Evolutionary conservation across 768 basidiomycete genomes (phyloP).

Genomic region (Phylloporus sp.): DNA sequence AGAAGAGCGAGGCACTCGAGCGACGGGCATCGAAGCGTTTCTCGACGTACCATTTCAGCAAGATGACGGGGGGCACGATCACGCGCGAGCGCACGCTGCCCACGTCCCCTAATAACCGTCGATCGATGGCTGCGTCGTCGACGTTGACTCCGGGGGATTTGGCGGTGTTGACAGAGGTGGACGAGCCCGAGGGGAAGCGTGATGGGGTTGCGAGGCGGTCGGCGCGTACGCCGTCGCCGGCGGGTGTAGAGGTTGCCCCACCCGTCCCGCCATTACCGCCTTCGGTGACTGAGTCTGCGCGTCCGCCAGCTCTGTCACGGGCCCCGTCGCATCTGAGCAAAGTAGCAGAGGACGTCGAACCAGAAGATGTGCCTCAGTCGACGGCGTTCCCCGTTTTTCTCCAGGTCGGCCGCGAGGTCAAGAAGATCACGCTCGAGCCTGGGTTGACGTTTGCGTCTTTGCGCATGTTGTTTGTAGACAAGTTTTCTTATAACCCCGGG

Average conservation of each 20-base stretch:
- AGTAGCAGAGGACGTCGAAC: conserved; percentile 17
- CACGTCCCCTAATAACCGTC: conserved; percentile 56
- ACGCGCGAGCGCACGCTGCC: conserved; percentile 45
- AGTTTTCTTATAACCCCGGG: conserved; percentile 90
- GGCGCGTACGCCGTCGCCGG: conserved; percentile 34
- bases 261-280: conserved; percentile 49
- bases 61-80: conserved; percentile 67
- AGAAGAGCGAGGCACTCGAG: conserved; percentile 80
- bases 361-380: conserved; percentile 14
- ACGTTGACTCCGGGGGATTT: conserved; percentile 67
- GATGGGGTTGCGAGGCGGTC: conserved; percentile 24
- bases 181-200: conserved; percentile 37
- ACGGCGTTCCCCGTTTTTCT: conserved; percentile 69
- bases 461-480: conserved; percentile 87
- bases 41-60: conserved; percentile 89
- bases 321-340: conserved; percentile 10
- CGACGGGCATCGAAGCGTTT: conserved; percentile 94
- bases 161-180: conserved; percentile 68
- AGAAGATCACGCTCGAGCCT: conserved; percentile 72
- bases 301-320: conserved; percentile 7
- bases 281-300: conserved; percentile 38
- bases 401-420: conserved; percentile 86
- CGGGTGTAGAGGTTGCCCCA: conserved; percentile 16
- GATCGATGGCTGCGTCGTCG: conserved; percentile 60
- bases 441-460: conserved; percentile 68